Base-by-base conservation (phyloP, 2,329 filamentous ascomycete species). In the Fusarium praegraminearum region DNA sequence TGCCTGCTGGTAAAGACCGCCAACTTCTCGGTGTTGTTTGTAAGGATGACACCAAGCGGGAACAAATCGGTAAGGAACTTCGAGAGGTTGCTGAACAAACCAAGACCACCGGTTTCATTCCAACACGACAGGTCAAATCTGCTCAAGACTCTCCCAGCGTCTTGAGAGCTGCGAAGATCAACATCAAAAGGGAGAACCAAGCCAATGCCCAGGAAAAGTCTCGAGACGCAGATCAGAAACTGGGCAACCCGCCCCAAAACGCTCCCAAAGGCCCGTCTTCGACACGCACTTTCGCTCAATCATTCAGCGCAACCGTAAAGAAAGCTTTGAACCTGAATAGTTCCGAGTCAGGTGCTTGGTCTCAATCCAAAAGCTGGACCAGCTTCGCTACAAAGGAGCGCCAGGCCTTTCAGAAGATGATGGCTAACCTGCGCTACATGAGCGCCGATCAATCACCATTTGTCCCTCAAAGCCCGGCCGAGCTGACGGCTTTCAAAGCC, bases 311-410 rank as follows among this genome's bases (percentile, higher is more conserved):
- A 33, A 57, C 43, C 15, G 30, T 54, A 20, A 70, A 68, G 32
- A 50, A 51, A 18, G 43, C 51, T 22, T 35, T 47, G 13, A 45
- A 40, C 15, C 20, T 68, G 16, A 28, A 30, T 11, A 45, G 44
- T 10, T 32, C 61, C 20, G 65, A 77, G 10, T 43, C 71, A 28
- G 78, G 75, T 32, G 73, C 74, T 22, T 81, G 80, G 80, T 76
- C 79, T 16, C 78, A 81, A 36, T 81, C 80, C 49, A 80, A 76
- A 67, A 76, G 76, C 54, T 83, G 81, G 81, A 71, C 76, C n/a
- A 82, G 79, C 65, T 62, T 73, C 12, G 74, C 76, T 40, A 77
- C 76, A 22, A 76, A 74, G 43, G 78, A 79, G 50, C 76, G 77
- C n/a, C 73, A 67, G 32, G 73, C 65, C 7, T 82, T 80, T 57